Evolutionary conservation across 2,329 filamentous ascomycete species (phyloP).

Genomic region (Fusarium nisikadoi): DNA sequence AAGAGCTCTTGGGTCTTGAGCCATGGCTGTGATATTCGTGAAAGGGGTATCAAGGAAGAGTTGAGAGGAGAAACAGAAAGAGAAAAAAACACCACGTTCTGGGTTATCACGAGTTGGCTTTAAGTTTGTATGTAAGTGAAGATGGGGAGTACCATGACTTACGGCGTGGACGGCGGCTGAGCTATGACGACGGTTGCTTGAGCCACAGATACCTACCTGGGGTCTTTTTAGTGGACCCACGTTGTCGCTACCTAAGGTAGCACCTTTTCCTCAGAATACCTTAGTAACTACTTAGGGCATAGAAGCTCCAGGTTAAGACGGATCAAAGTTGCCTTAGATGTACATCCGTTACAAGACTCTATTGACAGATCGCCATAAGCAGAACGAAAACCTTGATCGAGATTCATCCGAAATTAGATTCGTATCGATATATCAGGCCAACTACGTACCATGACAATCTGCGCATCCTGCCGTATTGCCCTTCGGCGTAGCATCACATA

Average conservation of each 20-base stretch:
- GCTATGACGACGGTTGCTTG: slow-evolving; percentile 44
- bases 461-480: slow-evolving; percentile 46
- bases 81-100: slow-evolving; percentile 24
- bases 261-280: not conserved
- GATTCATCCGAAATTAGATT: not conserved
- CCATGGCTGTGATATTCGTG: slow-evolving; percentile 60
- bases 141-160: slow-evolving; percentile 25
- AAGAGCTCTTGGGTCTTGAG: slow-evolving; percentile 80
- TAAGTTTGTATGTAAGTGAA: slow-evolving; percentile 27
- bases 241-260: not conserved
- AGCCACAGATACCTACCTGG: slow-evolving; percentile 30
- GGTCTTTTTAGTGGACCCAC: slow-evolving; percentile 17
- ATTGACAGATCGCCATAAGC: not conserved
- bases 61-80: not conserved
- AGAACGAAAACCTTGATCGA: not conserved
- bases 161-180: slow-evolving; percentile 30
- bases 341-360: not conserved
- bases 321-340: not conserved
- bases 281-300: not conserved
- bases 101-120: slow-evolving; percentile 26
- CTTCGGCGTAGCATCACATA: slow-evolving; percentile 37
- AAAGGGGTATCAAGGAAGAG: slow-evolving; percentile 18
- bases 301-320: slow-evolving; percentile 16
- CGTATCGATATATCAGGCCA: not conserved
- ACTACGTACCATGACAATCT: slow-evolving; percentile 45